Evolutionary conservation across 805 yeast species (phyloP), one percentile per base, ranked within the genome.

Genomic region (Starmerella vitae): DNA sequence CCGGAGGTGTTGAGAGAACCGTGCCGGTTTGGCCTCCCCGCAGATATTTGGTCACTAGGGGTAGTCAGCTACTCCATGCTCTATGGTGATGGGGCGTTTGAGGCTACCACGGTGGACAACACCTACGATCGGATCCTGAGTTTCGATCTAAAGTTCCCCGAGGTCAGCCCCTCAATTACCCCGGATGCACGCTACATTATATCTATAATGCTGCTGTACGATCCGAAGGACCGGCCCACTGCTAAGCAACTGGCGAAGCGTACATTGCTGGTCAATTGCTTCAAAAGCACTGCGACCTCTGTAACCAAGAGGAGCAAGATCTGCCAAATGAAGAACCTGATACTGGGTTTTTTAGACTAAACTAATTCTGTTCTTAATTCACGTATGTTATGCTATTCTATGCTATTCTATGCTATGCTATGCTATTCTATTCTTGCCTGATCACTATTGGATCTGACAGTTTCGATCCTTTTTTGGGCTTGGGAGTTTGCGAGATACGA

Each of bases 31-130:
- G 76, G 93, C 38, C 84, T 76, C 54, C 96, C 86, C 61, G 96
- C 86, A 32, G 98, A 88, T 59, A 72, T 85, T 41, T 88, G 98
- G 98, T 88, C 97, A n/a, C 75, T 86, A 50, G 98, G 98, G 43
- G 82, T 88, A 40, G 86, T 88, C 83, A 68, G 86, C 67, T 91
- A 78, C 56, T 94, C 96, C 5, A 68, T 88, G 58, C 64, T 91
- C 37, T 67, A 79, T 42, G 97, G 97, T 18, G 82, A 81, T 57
- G 95, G 97, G 14, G 96, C 97, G 1, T 88, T 91, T 63, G 97
- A 91, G 62, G 81, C 94, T 17, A 81, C 81, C 54, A 93, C 81
- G 57, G 94, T 88, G 29, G 76, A 81, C 48, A 72, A 78, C 38
- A 86, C 91, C 45, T 88, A 88, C 61, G 88, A 80, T 54, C 72